Percentiles rank a stretch among this genome's conserved stretches.
Evolutionary conservation across 1,139 yeast genomes (phyloP).

Genomic region (Candida sp.): DNA sequence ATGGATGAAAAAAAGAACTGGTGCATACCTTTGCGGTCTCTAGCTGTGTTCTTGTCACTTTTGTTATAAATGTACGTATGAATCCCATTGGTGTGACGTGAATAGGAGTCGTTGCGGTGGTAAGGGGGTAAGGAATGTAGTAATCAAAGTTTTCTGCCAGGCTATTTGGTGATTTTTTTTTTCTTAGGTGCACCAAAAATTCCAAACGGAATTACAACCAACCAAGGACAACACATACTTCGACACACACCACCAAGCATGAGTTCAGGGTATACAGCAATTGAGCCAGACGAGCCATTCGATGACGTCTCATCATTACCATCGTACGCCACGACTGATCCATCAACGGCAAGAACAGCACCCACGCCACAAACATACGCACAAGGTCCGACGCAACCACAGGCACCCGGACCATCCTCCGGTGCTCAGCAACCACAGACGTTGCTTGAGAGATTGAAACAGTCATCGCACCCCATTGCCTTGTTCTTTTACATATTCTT

Average conservation of each 20-base stretch:
- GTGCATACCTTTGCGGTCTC: constrained; percentile 68
- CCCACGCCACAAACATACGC: constrained; percentile 5
- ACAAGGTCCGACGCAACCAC: constrained; percentile 7
- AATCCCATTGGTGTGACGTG: constrained; percentile 4
- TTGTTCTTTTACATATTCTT: constrained; percentile 65
- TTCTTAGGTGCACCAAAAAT: background rate
- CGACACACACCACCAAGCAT: constrained; percentile 7
- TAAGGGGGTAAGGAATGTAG: too few species aligned
- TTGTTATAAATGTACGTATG: constrained; percentile 31
- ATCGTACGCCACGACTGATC: constrained; percentile 2
- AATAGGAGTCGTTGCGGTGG: too few species aligned
- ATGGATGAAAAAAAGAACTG: background rate
- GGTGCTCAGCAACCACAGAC: constrained; percentile 15
- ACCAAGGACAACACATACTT: background rate
- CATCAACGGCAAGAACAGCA: constrained; percentile 3
- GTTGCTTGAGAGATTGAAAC: constrained; percentile 30
- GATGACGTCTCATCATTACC: constrained; percentile 10
- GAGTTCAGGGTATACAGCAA: constrained; percentile 26
- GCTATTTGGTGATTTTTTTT: background rate
- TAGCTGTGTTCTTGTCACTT: constrained; percentile 59
- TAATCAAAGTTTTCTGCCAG: too few species aligned
- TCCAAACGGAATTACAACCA: background rate
- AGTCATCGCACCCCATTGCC: constrained; percentile 88
- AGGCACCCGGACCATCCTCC: constrained; percentile 2
- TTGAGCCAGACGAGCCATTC: constrained; percentile 30